Base-by-base conservation (phyloP, 805 yeast species). In the Schizosaccharomyces cryophilus region DNA sequence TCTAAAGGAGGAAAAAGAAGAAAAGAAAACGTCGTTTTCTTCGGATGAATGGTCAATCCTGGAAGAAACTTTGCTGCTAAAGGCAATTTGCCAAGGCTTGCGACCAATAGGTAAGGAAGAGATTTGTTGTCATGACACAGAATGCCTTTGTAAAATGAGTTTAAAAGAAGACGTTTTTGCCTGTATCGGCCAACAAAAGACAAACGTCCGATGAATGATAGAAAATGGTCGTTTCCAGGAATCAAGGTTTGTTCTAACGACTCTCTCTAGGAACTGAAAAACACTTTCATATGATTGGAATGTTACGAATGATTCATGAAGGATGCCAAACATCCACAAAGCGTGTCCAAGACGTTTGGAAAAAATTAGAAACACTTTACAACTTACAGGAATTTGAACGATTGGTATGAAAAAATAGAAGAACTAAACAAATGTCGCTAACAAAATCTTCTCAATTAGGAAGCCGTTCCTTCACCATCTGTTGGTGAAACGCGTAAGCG, bases 1-100 rank as follows among this genome's bases (percentile, higher is more conserved):
- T 88, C 88, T 69, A 96, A 88, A 69, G 13, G 29, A 21, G 2
- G 3, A 51, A 13, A 21, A 21, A 29, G 35, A 51, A 11, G n/a
- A 29, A 29, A 3, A 51, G n/a, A 29, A 51, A 17, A 13, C 31
- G 6, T 6, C 13, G 40, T 15, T 15, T 35, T 11, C 40, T 35
- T 35, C 40, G 9, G 17, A 7, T n/a, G 56, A 21, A 51, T 51
- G 56, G 56, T 24, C 56, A 7, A 29, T 51, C 9, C 6, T 9
- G 15, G 56, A 51, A 29, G 56, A 51, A 51, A 51, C 56, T 4
- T 21, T 29, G n/a, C 56, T 51, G 15, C n/a, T 51, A 1, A 51
- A 29, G 26, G 56, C 56, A 15, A 51, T 51, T 51, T 51, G 56
- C 26, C 30, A 17, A 17, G 56, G 56, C 7, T 29, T 51, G 11